Base-by-base conservation (phyloP, 805 yeast species). In the Candida xiaguanensis region DNA sequence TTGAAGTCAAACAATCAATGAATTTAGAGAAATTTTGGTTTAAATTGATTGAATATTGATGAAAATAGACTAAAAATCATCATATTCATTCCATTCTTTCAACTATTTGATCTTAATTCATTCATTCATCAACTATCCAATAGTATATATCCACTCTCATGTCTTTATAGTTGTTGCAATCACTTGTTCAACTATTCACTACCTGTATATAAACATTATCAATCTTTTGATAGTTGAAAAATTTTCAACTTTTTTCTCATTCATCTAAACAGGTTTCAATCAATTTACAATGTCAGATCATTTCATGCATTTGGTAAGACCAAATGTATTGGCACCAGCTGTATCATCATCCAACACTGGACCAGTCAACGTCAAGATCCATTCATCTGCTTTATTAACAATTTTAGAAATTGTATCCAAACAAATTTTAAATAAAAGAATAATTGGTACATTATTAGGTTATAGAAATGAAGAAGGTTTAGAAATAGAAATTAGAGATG, bases 361-460 rank as follows among this genome's bases (percentile, higher is more conserved):
- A 8, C 77, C 85, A 15, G 63, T 78, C 40, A 66, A 63, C 37
- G 80, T 82, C 42, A 67, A 65, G 38, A 73, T 84, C 44, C 81
- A 80, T 56, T 73, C 87, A 3, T 71, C 86, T 38, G 91, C 93
- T 4, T 68, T 84, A 38, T 76, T 88, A 63, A 85, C 82, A 59
- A 74, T 88, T 42, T 71, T 88, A 45, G 93, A 87, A 57, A 80
- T 85, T 46, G 85, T 63, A 62, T 77, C 78, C 65, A 60, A 70
- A 68, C 57, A 76, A 51, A 59, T 58, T 27, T 59, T 66, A 41
- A 56, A 74, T 47, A 65, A 69, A 47, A 75, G 93, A 59, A 77
- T 83, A 44, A 80, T 88, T 50, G 96, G 96, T 45, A 85, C 95
- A 11, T 72, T 88, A 43, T 68, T 88, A 34, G 96, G 96, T 24